Conservation (phyloP, 2,329 filamentous ascomycete species). For the Aspergillus sp. region DNA sequence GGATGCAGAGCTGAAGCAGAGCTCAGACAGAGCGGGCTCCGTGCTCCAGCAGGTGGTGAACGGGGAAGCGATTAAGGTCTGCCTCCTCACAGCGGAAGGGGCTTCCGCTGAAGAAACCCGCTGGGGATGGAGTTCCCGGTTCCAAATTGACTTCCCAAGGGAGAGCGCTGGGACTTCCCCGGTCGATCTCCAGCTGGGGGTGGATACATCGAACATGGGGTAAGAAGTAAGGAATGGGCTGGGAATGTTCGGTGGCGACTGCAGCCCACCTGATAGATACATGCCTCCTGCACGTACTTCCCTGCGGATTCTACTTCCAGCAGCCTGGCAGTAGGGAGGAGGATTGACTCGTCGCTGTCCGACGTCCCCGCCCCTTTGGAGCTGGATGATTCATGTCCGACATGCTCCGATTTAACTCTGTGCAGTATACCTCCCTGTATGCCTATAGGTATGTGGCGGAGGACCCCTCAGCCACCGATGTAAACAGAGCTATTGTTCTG, state of each 20-base stretch:
- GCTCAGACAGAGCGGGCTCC: too few species aligned
- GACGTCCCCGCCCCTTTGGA: too few species aligned
- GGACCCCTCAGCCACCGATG: too few species aligned
- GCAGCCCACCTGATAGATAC: not conserved
- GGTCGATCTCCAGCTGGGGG: not conserved
- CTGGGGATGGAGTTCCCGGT: not conserved
- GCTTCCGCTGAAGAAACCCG: not conserved
- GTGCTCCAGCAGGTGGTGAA: too few species aligned
- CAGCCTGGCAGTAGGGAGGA: too few species aligned
- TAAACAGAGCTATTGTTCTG: too few species aligned
- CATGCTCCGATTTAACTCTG: too few species aligned
- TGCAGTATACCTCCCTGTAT: too few species aligned
- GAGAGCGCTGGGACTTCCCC: not conserved
- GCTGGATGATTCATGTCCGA: too few species aligned
- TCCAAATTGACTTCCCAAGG: constrained; percentile 1
- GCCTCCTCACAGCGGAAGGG: constrained; percentile 13
- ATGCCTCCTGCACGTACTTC: not conserved
- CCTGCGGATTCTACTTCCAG: too few species aligned
- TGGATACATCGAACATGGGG: not conserved
- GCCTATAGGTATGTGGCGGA: too few species aligned
- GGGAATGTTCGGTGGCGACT: not conserved
- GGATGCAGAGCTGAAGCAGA: not conserved
- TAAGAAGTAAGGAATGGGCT: not conserved
- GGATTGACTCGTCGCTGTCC: too few species aligned
- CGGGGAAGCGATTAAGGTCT: constrained; percentile 7